phyloP scores from a whole-genome alignment of 352 stramenopile genomes.

The Elongisporangium prolatum region DNA sequence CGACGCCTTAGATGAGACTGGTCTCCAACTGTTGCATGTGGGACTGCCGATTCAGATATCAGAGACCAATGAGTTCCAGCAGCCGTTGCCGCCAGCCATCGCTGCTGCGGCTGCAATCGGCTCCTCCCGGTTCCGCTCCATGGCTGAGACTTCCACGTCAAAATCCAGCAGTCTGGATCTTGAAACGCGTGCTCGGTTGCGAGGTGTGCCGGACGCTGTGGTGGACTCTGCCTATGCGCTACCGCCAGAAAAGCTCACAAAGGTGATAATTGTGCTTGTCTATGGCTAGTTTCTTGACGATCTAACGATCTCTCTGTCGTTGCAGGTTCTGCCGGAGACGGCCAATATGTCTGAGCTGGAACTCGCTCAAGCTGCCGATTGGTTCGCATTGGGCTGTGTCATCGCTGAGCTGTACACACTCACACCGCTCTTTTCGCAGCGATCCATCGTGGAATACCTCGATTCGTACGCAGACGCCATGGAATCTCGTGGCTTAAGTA shows the following conservation, averaged over 20 bases:
- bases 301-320: neutral
- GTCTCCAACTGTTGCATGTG: conserved; percentile 51
- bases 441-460: conserved; percentile 38
- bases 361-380: conserved; percentile 30
- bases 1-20: conserved; percentile 50
- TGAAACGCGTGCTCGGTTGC: conserved; percentile 8
- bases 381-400: conserved; percentile 65
- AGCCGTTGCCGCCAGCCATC: neutral
- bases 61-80: conserved; percentile 7
- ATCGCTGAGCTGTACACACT: conserved; percentile 64
- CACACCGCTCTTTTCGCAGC: conserved; percentile 51
- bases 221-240: conserved; percentile 38
- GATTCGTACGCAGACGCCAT: conserved; percentile 5
- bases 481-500: neutral
- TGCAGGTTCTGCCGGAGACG: conserved; percentile 11
- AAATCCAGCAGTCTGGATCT: neutral
- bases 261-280: neutral
- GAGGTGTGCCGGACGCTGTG: conserved; percentile 28
- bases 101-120: neutral
- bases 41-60: conserved; percentile 41
- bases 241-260: conserved; percentile 5
- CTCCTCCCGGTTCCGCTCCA: neutral
- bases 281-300: neutral
- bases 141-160: neutral
- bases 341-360: conserved; percentile 24